Percentiles rank a stretch among this genome's conserved stretches.
These are phyloP conservation scores for Aureobasidium uvarum DNA, from an alignment of 2,329 filamentous ascomycete species.

Conservation along the genomic window DNA sequence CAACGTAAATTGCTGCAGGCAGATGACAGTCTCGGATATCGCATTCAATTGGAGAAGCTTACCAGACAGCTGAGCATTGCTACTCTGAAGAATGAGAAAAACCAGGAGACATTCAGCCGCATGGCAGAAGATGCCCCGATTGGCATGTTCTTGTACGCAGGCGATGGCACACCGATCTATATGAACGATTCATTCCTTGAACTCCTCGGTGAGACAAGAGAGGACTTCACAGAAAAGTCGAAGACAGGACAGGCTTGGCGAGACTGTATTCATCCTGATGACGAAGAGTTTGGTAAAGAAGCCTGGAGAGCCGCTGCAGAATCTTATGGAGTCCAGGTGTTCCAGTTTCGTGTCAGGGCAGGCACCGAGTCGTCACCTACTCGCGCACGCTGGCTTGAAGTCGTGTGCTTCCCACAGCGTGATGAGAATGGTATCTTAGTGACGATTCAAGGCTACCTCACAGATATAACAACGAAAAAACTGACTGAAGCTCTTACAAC, in stretches of 20 bases:
- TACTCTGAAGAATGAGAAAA: conserved; percentile 37
- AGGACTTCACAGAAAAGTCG: not conserved
- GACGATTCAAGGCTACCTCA: not conserved
- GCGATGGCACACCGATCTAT: conserved; percentile 1
- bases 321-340: conserved; percentile 35
- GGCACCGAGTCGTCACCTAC: conserved; percentile 34
- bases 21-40: not conserved
- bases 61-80: conserved; percentile 39
- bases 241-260: conserved; percentile 6
- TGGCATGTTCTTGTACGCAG: conserved; percentile 15
- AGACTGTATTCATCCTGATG: conserved; percentile 6
- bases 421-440: not conserved
- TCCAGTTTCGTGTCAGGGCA: conserved; percentile 19
- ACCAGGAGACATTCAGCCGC: conserved; percentile 36
- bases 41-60: conserved; percentile 27
- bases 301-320: conserved; percentile 31
- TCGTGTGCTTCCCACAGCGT: not conserved
- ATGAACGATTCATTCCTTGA: conserved; percentile 11
- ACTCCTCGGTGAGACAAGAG: conserved; percentile 1
- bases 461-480: conserved; percentile 1
- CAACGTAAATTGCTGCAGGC: conserved; percentile 1
- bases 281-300: not conserved
- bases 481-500: conserved; percentile 26
- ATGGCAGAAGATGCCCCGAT: conserved; percentile 23
- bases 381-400: conserved; percentile 28